phyloP scores from a whole-genome alignment of 768 basidiomycete species.

The Cystofilobasidium capitatum region DNA sequence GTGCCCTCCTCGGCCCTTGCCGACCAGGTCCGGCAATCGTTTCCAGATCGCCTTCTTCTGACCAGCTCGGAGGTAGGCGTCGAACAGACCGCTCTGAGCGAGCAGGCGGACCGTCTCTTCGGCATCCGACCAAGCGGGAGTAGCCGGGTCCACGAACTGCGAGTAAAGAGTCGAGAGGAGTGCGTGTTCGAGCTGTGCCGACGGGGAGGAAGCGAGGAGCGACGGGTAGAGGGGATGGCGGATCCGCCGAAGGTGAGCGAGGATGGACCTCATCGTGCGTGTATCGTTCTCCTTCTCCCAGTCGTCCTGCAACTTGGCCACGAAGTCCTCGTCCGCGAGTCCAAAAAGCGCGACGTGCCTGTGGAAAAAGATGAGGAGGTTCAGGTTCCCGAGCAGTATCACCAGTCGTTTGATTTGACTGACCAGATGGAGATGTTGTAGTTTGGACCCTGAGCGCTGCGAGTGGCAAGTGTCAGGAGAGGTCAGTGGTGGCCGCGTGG shows the following conservation, averaged over 20 bases:
- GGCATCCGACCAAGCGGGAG: not conserved
- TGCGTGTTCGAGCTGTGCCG: conserved; percentile 26
- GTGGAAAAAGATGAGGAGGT: too few relatives aligned
- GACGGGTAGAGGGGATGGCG: conserved; percentile 17
- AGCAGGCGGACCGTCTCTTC: conserved; percentile 22
- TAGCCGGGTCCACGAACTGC: not conserved
- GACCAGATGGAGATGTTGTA: conserved; percentile 25
- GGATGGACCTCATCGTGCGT: conserved; percentile 27
- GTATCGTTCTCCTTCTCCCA: conserved; percentile 26
- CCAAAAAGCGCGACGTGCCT: conserved; percentile 29
- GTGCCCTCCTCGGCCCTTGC: conserved; percentile 1
- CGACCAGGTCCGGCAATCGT: not conserved
- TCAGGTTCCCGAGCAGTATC: too few relatives aligned
- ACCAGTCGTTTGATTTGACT: too few relatives aligned
- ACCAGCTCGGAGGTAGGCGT: conserved; percentile 15
- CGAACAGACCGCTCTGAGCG: conserved; percentile 24
- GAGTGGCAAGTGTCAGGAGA: not conserved
- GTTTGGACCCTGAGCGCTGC: conserved; percentile 16
- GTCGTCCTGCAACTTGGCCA: conserved; percentile 7
- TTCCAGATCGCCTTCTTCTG: not conserved
- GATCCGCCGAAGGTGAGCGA: conserved; percentile 27
- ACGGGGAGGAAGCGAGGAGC: conserved; percentile 13
- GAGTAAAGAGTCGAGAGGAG: conserved; percentile 26
- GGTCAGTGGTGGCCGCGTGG: not conserved
- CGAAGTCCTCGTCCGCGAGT: conserved; percentile 4